phyloP scores from a whole-genome alignment of 2,329 filamentous ascomycete genomes.

The Dissoconium aciculare region DNA sequence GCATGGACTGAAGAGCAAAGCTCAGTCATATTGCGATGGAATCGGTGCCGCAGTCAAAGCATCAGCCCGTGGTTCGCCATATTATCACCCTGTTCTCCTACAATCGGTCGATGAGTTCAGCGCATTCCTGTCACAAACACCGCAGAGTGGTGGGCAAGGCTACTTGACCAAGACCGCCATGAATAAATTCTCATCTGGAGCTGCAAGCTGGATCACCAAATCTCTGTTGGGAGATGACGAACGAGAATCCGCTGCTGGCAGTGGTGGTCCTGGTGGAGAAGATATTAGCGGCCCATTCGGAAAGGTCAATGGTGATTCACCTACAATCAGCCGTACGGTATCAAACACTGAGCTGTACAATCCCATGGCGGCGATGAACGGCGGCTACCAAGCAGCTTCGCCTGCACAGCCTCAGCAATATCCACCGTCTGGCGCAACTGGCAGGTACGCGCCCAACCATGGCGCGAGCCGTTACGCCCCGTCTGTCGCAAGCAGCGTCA shows the following conservation, averaged over 20 bases:
- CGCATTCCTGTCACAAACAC: slow-evolving; percentile 69
- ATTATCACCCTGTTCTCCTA: slow-evolving; percentile 66
- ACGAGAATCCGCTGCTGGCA: slow-evolving; percentile 37
- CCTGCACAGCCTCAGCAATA: slow-evolving; percentile 9
- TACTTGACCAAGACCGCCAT: slow-evolving; percentile 94
- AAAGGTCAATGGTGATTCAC: slow-evolving; percentile 53
- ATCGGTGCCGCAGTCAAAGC: slow-evolving; percentile 62
- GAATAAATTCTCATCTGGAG: slow-evolving; percentile 81
- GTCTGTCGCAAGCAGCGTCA: slow-evolving; percentile 8
- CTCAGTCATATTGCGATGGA: slow-evolving; percentile 79
- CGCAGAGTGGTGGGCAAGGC: slow-evolving; percentile 51
- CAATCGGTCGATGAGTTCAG: slow-evolving; percentile 67
- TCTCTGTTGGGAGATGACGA: slow-evolving; percentile 88
- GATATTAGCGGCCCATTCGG: slow-evolving; percentile 48
- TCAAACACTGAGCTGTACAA: slow-evolving; percentile 63
- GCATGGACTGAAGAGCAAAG: slow-evolving; percentile 65
- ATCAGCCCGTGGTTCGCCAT: slow-evolving; percentile 70
- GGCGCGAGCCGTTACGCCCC: slow-evolving; percentile 12
- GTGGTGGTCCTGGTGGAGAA: slow-evolving; percentile 5
- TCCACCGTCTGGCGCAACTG: slow-evolving; percentile 12
- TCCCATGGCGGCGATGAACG: slow-evolving; percentile 24
- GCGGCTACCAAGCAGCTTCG: slow-evolving; percentile 4
- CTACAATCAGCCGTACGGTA: slow-evolving; percentile 40
- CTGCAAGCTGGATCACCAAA: slow-evolving; percentile 89
- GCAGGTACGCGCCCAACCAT: slow-evolving; percentile 18